Evolutionary conservation across 352 stramenopile genomes (phyloP).

Genomic region (Phytophthora megakarya): DNA sequence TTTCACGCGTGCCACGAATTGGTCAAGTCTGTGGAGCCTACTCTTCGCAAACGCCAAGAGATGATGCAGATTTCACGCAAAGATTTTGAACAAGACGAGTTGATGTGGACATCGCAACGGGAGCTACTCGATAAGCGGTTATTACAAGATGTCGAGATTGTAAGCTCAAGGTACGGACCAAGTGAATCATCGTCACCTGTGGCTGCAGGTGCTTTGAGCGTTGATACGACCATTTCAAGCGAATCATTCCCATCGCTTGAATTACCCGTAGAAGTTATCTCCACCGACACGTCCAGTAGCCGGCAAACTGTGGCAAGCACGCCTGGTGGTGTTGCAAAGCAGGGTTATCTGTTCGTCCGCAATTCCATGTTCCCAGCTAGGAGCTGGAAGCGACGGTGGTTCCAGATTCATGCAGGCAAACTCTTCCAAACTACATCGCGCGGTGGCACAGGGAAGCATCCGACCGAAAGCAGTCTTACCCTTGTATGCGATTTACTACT

Average conservation of each 20-base stretch:
- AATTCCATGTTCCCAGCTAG: constrained; percentile 82
- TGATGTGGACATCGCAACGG: constrained; percentile 76
- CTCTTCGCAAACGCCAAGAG: constrained; percentile 68
- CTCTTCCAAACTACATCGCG: constrained; percentile 70
- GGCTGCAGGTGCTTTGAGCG: constrained; percentile 7
- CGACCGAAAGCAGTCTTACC: constrained; percentile 56
- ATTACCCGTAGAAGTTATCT: constrained; percentile 82
- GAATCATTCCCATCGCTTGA: constrained; percentile 52
- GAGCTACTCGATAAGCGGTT: constrained; percentile 64
- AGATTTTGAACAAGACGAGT: constrained; percentile 76
- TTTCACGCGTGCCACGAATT: constrained; percentile 85
- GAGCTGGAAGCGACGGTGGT: constrained; percentile 88
- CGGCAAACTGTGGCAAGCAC: constrained; percentile 40
- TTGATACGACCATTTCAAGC: constrained; percentile 26
- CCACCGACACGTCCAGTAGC: constrained; percentile 61
- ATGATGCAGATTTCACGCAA: constrained; percentile 65
- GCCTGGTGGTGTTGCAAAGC: constrained; percentile 57
- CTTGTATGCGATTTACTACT: constrained; percentile 87
- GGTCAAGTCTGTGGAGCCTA: constrained; percentile 76
- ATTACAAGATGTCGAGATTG: constrained; percentile 51
- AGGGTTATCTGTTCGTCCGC: constrained; percentile 87
- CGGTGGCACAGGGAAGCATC: constrained; percentile 57
- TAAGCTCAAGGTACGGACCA: constrained; percentile 20
- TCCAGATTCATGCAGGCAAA: constrained; percentile 87
- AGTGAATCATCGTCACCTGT: constrained; percentile 22